These are phyloP conservation scores for Cladosporium sp. DNA, from an alignment of 2,329 filamentous ascomycete species.

Conservation along the genomic window DNA sequence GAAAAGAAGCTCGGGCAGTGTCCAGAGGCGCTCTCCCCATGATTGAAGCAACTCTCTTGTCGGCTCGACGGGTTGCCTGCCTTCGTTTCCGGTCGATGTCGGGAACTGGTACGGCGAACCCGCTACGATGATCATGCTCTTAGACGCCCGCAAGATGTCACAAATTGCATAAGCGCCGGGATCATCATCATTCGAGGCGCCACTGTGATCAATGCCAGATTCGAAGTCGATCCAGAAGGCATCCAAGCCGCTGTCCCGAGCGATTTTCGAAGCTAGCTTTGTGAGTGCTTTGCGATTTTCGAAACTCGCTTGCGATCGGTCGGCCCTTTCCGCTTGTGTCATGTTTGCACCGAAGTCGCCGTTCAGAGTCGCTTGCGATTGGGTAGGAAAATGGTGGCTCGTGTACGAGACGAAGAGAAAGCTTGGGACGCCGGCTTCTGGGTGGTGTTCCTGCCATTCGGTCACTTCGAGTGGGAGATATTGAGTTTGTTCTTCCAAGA, in stretches of 20 bases:
- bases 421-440: background rate
- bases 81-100: background rate
- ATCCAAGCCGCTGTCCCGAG: background rate
- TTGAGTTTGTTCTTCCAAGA: background rate
- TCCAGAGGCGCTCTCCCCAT: background rate
- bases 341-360: background rate
- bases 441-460: background rate
- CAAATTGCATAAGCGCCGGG: background rate
- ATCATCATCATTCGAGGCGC: background rate
- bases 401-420: conserved; percentile 6
- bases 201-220: background rate
- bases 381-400: background rate
- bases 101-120: background rate
- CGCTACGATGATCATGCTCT: background rate
- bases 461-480: background rate
- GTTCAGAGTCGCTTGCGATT: background rate
- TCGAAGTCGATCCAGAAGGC: conserved; percentile 6
- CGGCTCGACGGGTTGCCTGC: background rate
- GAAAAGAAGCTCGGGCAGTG: background rate
- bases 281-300: background rate
- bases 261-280: background rate
- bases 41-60: background rate
- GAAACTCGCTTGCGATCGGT: background rate
- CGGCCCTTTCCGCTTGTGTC: background rate
- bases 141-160: background rate